These are phyloP conservation scores for Botrytis fabae DNA, from an alignment of 2,329 filamentous ascomycete species.

Conservation along the genomic window DNA sequence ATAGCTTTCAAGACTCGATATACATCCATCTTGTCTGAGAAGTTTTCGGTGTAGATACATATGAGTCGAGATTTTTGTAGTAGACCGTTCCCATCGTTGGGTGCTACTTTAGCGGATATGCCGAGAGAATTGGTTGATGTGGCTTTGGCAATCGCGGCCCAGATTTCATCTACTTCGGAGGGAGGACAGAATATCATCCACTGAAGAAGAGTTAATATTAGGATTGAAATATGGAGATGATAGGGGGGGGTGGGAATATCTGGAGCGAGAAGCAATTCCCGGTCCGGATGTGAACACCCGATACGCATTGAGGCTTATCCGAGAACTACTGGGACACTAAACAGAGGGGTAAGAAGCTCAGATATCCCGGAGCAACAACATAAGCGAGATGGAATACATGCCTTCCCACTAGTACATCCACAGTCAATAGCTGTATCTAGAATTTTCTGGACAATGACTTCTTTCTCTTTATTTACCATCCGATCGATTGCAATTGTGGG, in stretches of 20 bases:
- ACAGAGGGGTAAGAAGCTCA: slow-evolving; percentile 63
- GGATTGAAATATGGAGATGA: not conserved
- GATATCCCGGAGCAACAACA: slow-evolving; percentile 65
- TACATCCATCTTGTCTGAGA: slow-evolving; percentile 67
- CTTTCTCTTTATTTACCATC: slow-evolving; percentile 40
- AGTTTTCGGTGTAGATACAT: slow-evolving; percentile 78
- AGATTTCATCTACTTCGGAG: slow-evolving; percentile 59
- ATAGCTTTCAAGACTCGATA: slow-evolving; percentile 64
- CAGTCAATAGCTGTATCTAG: slow-evolving; percentile 59
- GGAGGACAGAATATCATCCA: slow-evolving; percentile 72
- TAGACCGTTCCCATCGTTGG: slow-evolving; percentile 45
- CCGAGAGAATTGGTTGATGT: slow-evolving; percentile 71
- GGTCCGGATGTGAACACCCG: not conserved
- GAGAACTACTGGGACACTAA: slow-evolving; percentile 52
- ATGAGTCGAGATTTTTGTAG: slow-evolving; percentile 57
- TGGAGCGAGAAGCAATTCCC: not conserved
- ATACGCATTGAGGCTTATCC: not conserved
- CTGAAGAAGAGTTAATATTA: slow-evolving; percentile 54
- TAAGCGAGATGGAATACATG: slow-evolving; percentile 36
- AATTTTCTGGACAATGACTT: slow-evolving; percentile 55
- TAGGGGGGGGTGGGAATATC: not conserved
- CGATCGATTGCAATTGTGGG: slow-evolving; percentile 29
- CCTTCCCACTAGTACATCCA: slow-evolving; percentile 66
- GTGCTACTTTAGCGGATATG: slow-evolving; percentile 70
- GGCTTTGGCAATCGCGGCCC: slow-evolving; percentile 66